Evolutionary conservation across 768 basidiomycete species (phyloP).

Genomic region (Mycena latifolia): DNA sequence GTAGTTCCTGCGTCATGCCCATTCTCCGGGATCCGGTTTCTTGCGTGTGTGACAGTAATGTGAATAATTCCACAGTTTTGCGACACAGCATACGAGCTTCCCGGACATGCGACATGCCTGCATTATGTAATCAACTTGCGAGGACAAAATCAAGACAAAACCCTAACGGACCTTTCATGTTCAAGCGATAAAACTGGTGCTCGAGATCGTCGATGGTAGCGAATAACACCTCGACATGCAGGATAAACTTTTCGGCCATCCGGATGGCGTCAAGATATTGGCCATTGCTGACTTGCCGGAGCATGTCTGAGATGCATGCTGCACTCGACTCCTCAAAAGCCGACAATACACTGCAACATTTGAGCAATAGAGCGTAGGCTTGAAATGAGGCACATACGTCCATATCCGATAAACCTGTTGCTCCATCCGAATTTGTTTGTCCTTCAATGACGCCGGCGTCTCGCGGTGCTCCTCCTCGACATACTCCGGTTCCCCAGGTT

Average conservation of each 20-base stretch:
- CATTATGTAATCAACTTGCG: constrained; percentile 26
- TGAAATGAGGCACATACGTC: constrained; percentile 76
- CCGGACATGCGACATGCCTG: constrained; percentile 97
- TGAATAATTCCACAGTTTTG: constrained; percentile 98
- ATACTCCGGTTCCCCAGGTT: constrained; percentile 66
- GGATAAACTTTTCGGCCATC: constrained; percentile 98
- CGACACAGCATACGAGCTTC: constrained; percentile 99
- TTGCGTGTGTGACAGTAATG: constrained; percentile 94
- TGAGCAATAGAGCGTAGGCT: constrained; percentile 22
- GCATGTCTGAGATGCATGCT: constrained; percentile 99
- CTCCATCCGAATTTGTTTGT: constrained; percentile 95
- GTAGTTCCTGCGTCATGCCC: constrained; percentile 97
- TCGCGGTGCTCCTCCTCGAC: constrained; percentile 86
- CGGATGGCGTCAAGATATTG: constrained; percentile 97
- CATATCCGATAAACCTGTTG: constrained; percentile 98
- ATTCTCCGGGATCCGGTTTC: constrained; percentile 91
- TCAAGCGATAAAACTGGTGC: constrained; percentile 82
- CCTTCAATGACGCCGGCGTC: constrained; percentile 82
- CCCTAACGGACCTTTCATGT: constrained; percentile 80
- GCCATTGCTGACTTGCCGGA: constrained; percentile 96
- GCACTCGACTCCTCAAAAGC: constrained; percentile 99
- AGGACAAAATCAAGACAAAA: constrained; percentile 3
- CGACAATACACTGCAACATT: constrained; percentile 78
- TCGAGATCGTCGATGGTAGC: constrained; percentile 98
- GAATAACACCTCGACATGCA: constrained; percentile 98